These are phyloP conservation scores for Apiospora malaysiana DNA, from an alignment of 2,329 filamentous ascomycete genomes.

Conservation along the genomic window DNA sequence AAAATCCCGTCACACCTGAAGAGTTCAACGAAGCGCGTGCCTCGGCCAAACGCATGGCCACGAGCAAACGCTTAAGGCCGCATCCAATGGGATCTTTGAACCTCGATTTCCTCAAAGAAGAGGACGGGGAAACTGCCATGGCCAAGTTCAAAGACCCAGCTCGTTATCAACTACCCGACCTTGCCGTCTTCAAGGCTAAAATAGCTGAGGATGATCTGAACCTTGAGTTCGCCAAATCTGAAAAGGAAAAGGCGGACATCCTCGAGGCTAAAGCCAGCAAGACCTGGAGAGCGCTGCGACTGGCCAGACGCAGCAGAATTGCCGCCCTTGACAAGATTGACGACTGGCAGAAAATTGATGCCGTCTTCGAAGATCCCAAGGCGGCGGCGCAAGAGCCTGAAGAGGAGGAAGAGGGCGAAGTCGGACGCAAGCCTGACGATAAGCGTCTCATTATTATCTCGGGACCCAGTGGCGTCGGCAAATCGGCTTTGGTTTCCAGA, in stretches of 20 bases:
- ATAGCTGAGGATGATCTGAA: slow-evolving; percentile 85
- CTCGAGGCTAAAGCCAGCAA: slow-evolving; percentile 83
- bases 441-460: slow-evolving; percentile 68
- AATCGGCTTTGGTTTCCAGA: slow-evolving; percentile 66
- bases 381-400: slow-evolving; percentile 44
- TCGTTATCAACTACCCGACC: slow-evolving; percentile 72
- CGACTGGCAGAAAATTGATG: slow-evolving; percentile 72
- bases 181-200: slow-evolving; percentile 72
- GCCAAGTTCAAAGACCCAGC: slow-evolving; percentile 70
- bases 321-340: slow-evolving; percentile 87
- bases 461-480: slow-evolving; percentile 66
- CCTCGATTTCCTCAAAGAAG: slow-evolving; percentile 78
- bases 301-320: slow-evolving; percentile 77
- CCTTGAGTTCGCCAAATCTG: slow-evolving; percentile 77
- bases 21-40: slow-evolving; percentile 74
- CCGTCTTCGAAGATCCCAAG: slow-evolving; percentile 58
- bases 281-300: slow-evolving; percentile 85
- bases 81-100: slow-evolving; percentile 75
- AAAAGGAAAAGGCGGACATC: slow-evolving; percentile 59
- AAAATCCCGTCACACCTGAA: slow-evolving; percentile 70
- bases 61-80: slow-evolving; percentile 72
- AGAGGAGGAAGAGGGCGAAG: slow-evolving; percentile 42
- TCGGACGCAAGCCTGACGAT: slow-evolving; percentile 49
- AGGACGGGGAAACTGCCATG: slow-evolving; percentile 64
- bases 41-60: slow-evolving; percentile 68